Evolutionary conservation across 2,329 filamentous ascomycete species (phyloP).

Genomic region (Neopestalotiopsis sp.): DNA sequence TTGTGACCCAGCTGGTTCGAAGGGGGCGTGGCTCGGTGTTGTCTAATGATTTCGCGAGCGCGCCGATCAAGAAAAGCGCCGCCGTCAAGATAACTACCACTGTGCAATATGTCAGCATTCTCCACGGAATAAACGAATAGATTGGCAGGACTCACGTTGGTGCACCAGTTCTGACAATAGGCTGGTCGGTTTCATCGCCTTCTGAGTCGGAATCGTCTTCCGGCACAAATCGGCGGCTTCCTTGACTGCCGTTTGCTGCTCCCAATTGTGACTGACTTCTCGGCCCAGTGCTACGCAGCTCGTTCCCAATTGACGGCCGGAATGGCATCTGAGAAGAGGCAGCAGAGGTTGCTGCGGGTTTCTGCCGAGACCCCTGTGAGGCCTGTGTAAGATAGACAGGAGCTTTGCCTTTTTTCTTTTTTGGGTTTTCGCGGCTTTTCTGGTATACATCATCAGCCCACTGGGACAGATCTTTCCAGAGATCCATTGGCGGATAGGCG

Average conservation of each 20-base stretch:
- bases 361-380: not conserved
- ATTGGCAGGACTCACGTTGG: conserved; percentile 23
- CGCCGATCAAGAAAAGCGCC: conserved; percentile 24
- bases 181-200: conserved; percentile 23
- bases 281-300: not conserved
- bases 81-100: conserved; percentile 30
- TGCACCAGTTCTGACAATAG: conserved; percentile 27
- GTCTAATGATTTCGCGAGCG: conserved; percentile 25
- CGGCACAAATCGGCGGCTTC: not conserved
- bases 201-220: conserved; percentile 25
- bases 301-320: not conserved
- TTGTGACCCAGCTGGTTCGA: conserved; percentile 21
- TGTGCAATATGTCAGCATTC: conserved; percentile 26
- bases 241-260: not conserved
- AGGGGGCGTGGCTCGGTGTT: conserved; percentile 7
- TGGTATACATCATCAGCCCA: conserved; percentile 7
- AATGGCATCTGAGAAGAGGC: not conserved
- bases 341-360: not conserved
- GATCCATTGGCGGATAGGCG: not conserved
- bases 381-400: not conserved
- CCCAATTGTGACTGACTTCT: not conserved
- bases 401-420: conserved; percentile 4
- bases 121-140: not conserved
- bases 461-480: conserved; percentile 7
- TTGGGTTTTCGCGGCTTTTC: not conserved